Base-by-base conservation (phyloP, 2,329 filamentous ascomycete genomes). In the Lanzia echinophila region DNA sequence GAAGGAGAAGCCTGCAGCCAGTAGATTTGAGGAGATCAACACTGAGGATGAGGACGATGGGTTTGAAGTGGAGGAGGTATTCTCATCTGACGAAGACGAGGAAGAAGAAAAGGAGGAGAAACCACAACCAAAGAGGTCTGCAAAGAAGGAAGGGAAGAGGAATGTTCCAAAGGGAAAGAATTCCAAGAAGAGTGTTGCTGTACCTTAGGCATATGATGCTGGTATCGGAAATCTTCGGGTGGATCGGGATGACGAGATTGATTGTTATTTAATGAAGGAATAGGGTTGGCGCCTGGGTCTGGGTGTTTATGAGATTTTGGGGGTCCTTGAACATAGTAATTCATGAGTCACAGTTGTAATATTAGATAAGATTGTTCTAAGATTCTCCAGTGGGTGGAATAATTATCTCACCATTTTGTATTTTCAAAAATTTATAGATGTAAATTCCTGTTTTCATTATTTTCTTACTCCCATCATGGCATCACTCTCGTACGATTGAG, bases 51-150 rank as follows among this genome's bases (percentile, higher is more conserved):
- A 44, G 3, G 41, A 44, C 20, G 50, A 48, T 34, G 50, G 44
- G 3, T 53, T 47, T 38, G 50, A 47, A 5, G 46, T 53, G 15
- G 50, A 53, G 32, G 50, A 53, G 13, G 24, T 53, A 20, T 47
- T 47, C 31, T 53, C 50, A 32, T 47, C 42, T 24, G 36, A 36
- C 7, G 39, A 36, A 45, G 32, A 43, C 3, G 48, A 50, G 1
- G 47, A 52, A 10, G 42, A 33, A 0, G 49, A 45, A 36, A 10
- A 36, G 34, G 34, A 36, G 17, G 43, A 47, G 3, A 53, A 53
- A 33, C 28, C 34, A 41, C 24, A 48, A 15, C 19, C 24, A 1
- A 48, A 53, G 22, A 52, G 39, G 13, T 41, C 33, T 8, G 28
- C 13, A 13, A 19, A 44, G 11, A 10, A 19, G n/a, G 50, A 22